These are phyloP conservation scores for Penicillium coffeae DNA, from an alignment of 495 filamentous ascomycete genomes.

Conservation along the genomic window DNA sequence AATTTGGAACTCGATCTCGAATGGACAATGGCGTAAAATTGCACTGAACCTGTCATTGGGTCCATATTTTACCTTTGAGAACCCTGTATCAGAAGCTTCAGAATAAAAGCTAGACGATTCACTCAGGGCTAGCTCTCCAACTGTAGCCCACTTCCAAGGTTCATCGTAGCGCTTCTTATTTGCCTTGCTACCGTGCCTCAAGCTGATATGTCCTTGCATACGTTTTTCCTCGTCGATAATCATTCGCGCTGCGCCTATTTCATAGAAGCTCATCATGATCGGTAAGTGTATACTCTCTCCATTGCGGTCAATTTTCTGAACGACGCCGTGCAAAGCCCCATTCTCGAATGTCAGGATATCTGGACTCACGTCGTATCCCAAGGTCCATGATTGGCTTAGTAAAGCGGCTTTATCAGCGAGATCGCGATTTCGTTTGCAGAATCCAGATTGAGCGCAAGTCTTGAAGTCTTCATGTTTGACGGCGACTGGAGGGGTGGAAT, in stretches of 20 bases:
- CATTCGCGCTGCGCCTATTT: slow-evolving; percentile 83
- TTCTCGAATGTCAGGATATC: slow-evolving; percentile 70
- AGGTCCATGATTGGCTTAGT: slow-evolving; percentile 53
- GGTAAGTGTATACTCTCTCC: slow-evolving; percentile 73
- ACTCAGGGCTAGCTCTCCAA: slow-evolving; percentile 70
- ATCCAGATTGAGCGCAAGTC: slow-evolving; percentile 89
- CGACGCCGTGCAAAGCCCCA: slow-evolving; percentile 72
- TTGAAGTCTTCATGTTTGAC: slow-evolving; percentile 98
- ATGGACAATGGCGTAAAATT: slow-evolving; percentile 75
- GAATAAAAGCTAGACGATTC: slow-evolving; percentile 59
- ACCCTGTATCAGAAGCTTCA: slow-evolving; percentile 53
- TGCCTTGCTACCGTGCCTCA: slow-evolving; percentile 77
- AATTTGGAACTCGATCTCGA: slow-evolving; percentile 78
- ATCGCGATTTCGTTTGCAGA: slow-evolving; percentile 90
- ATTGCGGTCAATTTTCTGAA: slow-evolving; percentile 67
- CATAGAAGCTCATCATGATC: slow-evolving; percentile 77
- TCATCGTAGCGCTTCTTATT: slow-evolving; percentile 94
- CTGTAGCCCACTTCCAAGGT: slow-evolving; percentile 77
- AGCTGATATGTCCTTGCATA: slow-evolving; percentile 80
- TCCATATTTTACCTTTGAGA: slow-evolving; percentile 78
- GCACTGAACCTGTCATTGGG: slow-evolving; percentile 72
- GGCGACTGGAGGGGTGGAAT: slow-evolving; percentile 61
- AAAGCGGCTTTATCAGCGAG: slow-evolving; percentile 75
- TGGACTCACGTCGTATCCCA: slow-evolving; percentile 72
- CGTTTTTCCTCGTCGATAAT: slow-evolving; percentile 86